These are phyloP conservation scores for Rosellinia necatrix DNA, from an alignment of 2,329 filamentous ascomycete species.

Conservation along the genomic window DNA sequence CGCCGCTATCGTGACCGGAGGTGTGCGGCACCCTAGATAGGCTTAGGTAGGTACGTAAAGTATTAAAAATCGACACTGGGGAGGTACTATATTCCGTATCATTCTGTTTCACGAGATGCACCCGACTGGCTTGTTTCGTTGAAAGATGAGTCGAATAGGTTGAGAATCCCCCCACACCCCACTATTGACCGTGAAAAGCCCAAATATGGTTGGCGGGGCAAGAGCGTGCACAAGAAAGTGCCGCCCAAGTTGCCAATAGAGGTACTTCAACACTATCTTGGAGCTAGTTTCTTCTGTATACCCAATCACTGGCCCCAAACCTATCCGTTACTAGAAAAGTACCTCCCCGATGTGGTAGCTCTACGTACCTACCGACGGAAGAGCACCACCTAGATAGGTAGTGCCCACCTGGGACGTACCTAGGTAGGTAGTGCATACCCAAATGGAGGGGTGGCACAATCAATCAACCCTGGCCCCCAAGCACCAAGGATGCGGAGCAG, in stretches of 20 bases:
- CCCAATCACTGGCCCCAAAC: background rate
- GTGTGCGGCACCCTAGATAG: background rate
- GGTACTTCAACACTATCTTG: background rate
- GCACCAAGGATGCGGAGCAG: too few relatives aligned
- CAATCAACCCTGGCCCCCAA: too few relatives aligned
- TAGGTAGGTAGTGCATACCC: background rate
- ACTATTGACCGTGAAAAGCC: too few relatives aligned
- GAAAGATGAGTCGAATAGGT: background rate
- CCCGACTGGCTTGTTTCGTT: constrained; percentile 3
- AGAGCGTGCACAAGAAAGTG: background rate
- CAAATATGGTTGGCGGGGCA: background rate
- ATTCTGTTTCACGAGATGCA: constrained; percentile 2
- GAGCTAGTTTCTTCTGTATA: background rate
- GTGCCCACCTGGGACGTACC: background rate
- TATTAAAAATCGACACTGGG: too few relatives aligned
- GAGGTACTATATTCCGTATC: background rate
- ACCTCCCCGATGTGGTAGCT: background rate
- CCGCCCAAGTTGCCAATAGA: background rate
- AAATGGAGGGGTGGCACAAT: too few relatives aligned
- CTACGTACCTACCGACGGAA: background rate
- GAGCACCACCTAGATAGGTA: background rate
- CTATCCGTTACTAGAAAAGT: background rate
- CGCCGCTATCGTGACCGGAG: background rate
- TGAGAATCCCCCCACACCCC: constrained; percentile 13
- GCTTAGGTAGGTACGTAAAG: too few relatives aligned